Evolutionary conservation across 306 rosid genomes (phyloP), one percentile per base, ranked within the genome.

Genomic region (Prunus salicina): DNA sequence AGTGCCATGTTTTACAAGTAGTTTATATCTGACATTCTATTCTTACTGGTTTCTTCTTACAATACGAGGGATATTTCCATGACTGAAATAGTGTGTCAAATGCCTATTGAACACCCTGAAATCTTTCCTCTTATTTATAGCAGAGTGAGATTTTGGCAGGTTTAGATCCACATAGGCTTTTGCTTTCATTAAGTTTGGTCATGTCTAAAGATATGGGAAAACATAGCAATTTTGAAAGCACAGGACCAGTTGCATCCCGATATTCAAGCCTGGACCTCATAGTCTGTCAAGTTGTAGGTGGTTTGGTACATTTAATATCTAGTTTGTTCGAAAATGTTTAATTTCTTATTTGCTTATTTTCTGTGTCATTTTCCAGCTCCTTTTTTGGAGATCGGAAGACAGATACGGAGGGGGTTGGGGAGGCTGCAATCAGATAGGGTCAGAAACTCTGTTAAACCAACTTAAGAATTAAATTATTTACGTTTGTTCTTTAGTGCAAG

Each of bases 1-100:
- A 68, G 46, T 92, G 80, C 97, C 96, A 67, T 95, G 97, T 43
- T 95, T 95, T 74, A 92, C 92, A 88, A 72, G 58, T 73, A 97
- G 97, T 9, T 38, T 38, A 38, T 38, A 6, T 38, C 43, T 7
- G 98, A 96, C 73, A 91, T 38, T 38, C 43, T 7, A 6, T 38
- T 38, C 91, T 60, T 88, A 0, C 85, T 90, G 98, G 97, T 95
- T 95, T 86, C 69, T 79, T 66, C 97, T 92, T 69, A 53, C 98
- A 22, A 90, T n/a, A 38, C 12, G 11, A 60, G 52, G 34, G 8
- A 12, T 41, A 10, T 24, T 53, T 38, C 47, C 49, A 7, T 52
- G 63, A 52, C 43, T 28, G 63, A 52, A 30, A 70, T 70, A 30
- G 74, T 41, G 4, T 30, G 43, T 38, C 25, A 28, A 12, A 70